Evolutionary conservation across 2,329 filamentous ascomycete genomes (phyloP).

Genomic region (Alternaria gaisen): DNA sequence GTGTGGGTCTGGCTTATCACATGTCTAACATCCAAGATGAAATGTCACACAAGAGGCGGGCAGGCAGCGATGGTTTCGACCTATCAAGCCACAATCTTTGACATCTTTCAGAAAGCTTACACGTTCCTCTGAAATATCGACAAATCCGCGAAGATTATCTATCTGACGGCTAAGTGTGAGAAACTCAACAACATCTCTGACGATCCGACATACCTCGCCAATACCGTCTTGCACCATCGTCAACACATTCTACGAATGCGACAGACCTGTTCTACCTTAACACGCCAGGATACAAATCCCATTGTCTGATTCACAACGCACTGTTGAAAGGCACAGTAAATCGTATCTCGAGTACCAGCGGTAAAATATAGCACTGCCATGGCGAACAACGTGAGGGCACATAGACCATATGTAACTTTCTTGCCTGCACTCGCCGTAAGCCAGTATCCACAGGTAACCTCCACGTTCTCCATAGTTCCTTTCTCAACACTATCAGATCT

Average conservation of each 20-base stretch:
- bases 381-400: not conserved
- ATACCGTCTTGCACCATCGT: not conserved
- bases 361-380: not conserved
- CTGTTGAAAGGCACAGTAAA: not conserved
- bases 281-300: not conserved
- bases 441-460: not conserved
- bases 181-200: not conserved
- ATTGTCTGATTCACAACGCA: too few relatives aligned
- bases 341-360: not conserved
- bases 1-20: not conserved
- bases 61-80: not conserved
- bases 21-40: not conserved
- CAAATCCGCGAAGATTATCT: not conserved
- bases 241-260: not conserved
- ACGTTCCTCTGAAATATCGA: not conserved
- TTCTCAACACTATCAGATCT: not conserved
- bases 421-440: not conserved
- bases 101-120: not conserved
- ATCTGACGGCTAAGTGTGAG: not conserved
- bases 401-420: not conserved
- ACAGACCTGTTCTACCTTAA: not conserved
- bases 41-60: not conserved
- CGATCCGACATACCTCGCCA: not conserved
- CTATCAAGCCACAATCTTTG: not conserved
- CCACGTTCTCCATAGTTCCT: not conserved